Percentiles rank a stretch among this genome's conserved stretches.
These are phyloP conservation scores for Arachnopeziza araneosa DNA, from an alignment of 2,329 filamentous ascomycete species.

Conservation along the genomic window DNA sequence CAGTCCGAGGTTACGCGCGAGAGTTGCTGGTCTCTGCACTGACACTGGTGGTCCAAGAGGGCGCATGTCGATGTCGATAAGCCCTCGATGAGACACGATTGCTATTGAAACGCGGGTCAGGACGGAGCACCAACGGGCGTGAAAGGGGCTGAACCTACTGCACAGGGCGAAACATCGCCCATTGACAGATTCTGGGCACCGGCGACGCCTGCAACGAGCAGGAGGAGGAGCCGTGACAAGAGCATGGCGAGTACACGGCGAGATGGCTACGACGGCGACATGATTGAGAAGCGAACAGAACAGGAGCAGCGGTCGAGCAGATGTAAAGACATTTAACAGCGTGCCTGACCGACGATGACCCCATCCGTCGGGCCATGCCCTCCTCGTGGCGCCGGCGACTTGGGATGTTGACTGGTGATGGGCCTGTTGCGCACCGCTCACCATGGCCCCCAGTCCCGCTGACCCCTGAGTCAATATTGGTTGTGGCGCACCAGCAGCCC, in stretches of 20 bases:
- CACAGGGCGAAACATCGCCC: neutral
- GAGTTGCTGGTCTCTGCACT: neutral
- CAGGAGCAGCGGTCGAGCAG: neutral
- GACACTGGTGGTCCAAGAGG: neutral
- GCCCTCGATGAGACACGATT: neutral
- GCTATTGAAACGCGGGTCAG: neutral
- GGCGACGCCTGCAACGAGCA: neutral
- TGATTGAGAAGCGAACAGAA: neutral
- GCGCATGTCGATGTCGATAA: neutral
- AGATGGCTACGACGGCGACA: neutral
- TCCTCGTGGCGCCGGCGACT: neutral
- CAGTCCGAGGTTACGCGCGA: neutral
- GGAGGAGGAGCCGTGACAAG: neutral
- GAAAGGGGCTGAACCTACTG: neutral
- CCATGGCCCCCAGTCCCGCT: neutral
- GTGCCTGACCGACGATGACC: neutral
- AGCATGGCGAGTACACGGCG: neutral
- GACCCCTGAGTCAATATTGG: neutral
- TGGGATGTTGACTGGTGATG: neutral
- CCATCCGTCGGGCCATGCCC: neutral
- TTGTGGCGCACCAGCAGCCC: neutral
- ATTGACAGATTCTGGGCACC: neutral
- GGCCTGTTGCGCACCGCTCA: neutral
- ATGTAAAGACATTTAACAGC: neutral
- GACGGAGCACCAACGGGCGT: neutral